phyloP scores from a whole-genome alignment of 768 basidiomycete genomes.

The Suillus ampliporus region DNA sequence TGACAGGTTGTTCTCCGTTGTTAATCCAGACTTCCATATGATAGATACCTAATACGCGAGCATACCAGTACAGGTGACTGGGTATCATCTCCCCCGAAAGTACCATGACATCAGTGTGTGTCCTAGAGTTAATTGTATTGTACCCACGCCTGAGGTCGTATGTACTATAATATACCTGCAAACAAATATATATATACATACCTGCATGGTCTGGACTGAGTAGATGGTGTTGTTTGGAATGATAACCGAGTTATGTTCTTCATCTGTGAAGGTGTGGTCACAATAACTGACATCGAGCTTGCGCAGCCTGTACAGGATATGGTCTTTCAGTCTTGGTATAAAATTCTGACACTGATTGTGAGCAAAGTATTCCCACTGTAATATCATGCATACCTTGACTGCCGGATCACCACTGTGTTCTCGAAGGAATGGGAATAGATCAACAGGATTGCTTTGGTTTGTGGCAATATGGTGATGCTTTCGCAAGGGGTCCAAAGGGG shows the following conservation, averaged over 20 bases:
- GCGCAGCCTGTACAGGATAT: constrained; percentile 10
- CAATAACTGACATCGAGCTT: neutral
- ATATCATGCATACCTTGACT: neutral
- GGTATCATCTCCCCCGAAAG: constrained; percentile 13
- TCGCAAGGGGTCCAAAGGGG: too few species aligned
- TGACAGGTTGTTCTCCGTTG: too few species aligned
- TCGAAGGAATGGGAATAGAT: too few species aligned
- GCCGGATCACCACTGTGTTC: constrained; percentile 4
- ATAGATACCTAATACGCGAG: constrained; percentile 33
- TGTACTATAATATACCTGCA: constrained; percentile 35
- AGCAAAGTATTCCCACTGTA: too few species aligned
- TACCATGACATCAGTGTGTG: constrained; percentile 26
- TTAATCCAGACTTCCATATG: constrained; percentile 28
- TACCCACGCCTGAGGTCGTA: constrained; percentile 30
- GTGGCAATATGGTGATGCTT: too few species aligned
- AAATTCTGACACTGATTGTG: too few species aligned
- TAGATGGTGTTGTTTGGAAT: constrained; percentile 27
- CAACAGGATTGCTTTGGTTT: too few species aligned
- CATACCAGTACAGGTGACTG: constrained; percentile 33
- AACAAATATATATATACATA: too few species aligned
- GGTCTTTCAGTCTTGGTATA: neutral
- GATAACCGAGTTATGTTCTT: constrained; percentile 14
- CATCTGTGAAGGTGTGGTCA: constrained; percentile 3
- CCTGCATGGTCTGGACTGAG: constrained; percentile 24
- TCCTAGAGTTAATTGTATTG: constrained; percentile 22